Percentiles rank a stretch among this genome's conserved stretches.
Evolutionary conservation across 108 stramenopile genomes (phyloP).

Genomic region (Skeletonema potamos): DNA sequence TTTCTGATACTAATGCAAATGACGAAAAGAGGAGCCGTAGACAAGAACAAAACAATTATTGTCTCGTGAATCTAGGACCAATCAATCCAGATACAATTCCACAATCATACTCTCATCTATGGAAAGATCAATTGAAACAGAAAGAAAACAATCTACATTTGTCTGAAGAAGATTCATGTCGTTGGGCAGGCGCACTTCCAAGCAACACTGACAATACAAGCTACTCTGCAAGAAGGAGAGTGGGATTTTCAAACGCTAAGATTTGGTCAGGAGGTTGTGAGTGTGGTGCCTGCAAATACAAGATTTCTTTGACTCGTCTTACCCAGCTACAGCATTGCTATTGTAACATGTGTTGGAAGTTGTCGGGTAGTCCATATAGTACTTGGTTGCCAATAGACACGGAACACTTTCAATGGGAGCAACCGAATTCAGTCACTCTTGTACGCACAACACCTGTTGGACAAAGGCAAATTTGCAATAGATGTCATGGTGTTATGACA

Average conservation of each 20-base stretch:
- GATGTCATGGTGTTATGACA: slow-evolving; percentile 39
- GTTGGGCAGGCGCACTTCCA: background rate
- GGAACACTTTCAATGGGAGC: slow-evolving; percentile 25
- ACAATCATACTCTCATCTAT: slow-evolving; percentile 9
- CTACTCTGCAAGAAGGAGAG: background rate
- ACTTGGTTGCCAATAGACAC: slow-evolving; percentile 44
- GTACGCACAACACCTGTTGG: slow-evolving; percentile 36
- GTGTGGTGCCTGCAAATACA: slow-evolving; percentile 30
- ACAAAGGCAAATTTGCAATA: slow-evolving; percentile 36
- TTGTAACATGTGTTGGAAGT: slow-evolving; percentile 39
- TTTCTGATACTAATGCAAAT: background rate
- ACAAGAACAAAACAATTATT: background rate
- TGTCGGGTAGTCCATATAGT: slow-evolving; percentile 38
- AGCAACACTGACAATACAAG: background rate
- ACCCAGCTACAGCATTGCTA: slow-evolving; percentile 50
- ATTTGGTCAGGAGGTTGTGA: slow-evolving; percentile 10
- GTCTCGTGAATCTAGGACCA: background rate
- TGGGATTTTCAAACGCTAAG: background rate
- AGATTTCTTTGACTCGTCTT: slow-evolving; percentile 9
- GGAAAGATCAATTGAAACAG: slow-evolving; percentile 3
- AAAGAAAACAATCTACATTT: slow-evolving; percentile 5
- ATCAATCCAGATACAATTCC: background rate
- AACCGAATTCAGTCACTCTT: slow-evolving; percentile 2
- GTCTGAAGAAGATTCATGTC: background rate
- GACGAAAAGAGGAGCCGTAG: background rate